Evolutionary conservation across 352 stramenopile species (phyloP).

Genomic region (Phytophthora pistaciae): DNA sequence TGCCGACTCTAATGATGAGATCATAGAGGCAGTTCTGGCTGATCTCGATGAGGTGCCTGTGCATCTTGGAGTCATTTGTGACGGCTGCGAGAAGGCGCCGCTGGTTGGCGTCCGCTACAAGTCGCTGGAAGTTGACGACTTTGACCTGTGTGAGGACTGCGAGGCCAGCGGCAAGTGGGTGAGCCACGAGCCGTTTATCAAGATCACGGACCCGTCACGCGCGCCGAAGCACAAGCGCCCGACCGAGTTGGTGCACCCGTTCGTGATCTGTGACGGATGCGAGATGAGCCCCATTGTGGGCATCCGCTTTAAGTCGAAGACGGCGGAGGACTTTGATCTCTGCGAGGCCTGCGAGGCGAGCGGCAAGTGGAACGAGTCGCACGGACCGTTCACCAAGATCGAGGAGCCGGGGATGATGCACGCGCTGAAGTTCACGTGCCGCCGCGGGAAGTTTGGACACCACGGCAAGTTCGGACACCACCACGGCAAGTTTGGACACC

Average conservation of each 20-base stretch:
- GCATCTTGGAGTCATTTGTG: slow-evolving; percentile 56
- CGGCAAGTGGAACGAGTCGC: slow-evolving; percentile 52
- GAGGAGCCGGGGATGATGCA: slow-evolving; percentile 38
- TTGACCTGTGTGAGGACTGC: slow-evolving; percentile 83
- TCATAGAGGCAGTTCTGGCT: slow-evolving; percentile 3
- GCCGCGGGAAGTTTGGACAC: slow-evolving; percentile 31
- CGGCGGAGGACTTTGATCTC: slow-evolving; percentile 72
- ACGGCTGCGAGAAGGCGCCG: slow-evolving; percentile 64
- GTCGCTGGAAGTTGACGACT: slow-evolving; percentile 71
- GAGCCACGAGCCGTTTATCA: slow-evolving; percentile 74
- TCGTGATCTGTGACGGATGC: slow-evolving; percentile 70
- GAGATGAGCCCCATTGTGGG: slow-evolving; percentile 71
- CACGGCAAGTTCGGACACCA: slow-evolving; percentile 32
- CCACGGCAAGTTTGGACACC: slow-evolving; percentile 14
- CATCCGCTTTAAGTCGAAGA: slow-evolving; percentile 71
- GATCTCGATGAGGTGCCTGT: slow-evolving; percentile 31
- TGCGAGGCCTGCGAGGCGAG: slow-evolving; percentile 66
- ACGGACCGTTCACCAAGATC: slow-evolving; percentile 69
- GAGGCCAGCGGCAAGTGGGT: slow-evolving; percentile 64
- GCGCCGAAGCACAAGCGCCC: slow-evolving; percentile 45
- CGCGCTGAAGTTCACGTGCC: slow-evolving; percentile 38
- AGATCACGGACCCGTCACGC: slow-evolving; percentile 77
- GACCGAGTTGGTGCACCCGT: slow-evolving; percentile 51
- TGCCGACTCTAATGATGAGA: slow-evolving; percentile 3
- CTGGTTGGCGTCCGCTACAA: slow-evolving; percentile 84